phyloP scores from a whole-genome alignment of 164 flowering plant species.

The Warburgia ugandensis region DNA sequence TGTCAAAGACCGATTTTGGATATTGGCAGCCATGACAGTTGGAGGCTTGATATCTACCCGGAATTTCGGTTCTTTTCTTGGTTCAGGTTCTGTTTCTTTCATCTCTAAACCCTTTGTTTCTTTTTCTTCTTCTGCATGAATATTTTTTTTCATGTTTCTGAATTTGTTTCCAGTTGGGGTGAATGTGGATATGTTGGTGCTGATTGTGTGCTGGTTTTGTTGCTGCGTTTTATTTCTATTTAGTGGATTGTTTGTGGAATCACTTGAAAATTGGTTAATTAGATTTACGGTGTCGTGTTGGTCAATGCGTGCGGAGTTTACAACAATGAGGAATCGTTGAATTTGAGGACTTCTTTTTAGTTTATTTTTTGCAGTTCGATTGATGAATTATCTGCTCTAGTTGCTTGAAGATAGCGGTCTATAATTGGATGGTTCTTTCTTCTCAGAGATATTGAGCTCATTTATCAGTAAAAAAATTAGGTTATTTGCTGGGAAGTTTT shows the following conservation, averaged over 20 bases:
- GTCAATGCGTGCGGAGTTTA: no score
- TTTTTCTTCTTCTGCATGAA: not conserved
- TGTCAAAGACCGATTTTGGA: no score
- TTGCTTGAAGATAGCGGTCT: not conserved
- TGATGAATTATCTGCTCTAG: not conserved
- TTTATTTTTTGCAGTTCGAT: not conserved
- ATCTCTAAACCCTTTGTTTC: not conserved
- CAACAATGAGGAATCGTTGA: no score
- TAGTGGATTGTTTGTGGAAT: not conserved
- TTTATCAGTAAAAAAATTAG: no score
- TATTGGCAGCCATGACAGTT: no score
- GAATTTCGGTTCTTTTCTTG: slow-evolving; percentile 50
- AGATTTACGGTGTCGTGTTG: not conserved
- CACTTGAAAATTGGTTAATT: not conserved
- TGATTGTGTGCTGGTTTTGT: not conserved
- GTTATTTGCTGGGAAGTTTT: no score
- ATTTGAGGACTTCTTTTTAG: not conserved
- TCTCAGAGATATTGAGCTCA: no score
- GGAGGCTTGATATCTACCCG: slow-evolving; percentile 59
- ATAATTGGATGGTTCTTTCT: no score
- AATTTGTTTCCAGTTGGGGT: not conserved
- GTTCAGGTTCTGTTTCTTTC: slow-evolving; percentile 40
- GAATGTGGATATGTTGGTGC: not conserved
- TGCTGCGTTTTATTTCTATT: slow-evolving; percentile 17
- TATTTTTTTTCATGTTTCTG: not conserved